A percentile compares a stretch with the other conserved stretches of the same genome.
phyloP scores from a whole-genome alignment of 306 rosid genomes.

The Astragalus glycyphyllos region DNA sequence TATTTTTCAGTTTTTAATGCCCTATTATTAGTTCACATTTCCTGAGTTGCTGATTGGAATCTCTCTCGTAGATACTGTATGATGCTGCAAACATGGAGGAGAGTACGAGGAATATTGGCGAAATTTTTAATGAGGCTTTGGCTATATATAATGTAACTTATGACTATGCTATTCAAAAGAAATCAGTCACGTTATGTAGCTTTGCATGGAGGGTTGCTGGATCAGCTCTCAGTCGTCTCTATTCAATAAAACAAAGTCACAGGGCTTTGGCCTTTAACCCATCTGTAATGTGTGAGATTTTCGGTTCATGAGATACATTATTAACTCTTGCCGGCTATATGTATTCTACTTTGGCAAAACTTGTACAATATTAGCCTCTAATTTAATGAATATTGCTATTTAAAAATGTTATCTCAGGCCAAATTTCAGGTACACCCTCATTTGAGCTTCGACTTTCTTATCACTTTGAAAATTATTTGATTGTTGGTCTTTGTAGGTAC shows the following conservation, averaged over 20 bases:
- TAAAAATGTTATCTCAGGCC: too few relatives aligned
- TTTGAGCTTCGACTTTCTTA: too few relatives aligned
- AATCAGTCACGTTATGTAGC: slow-evolving; percentile 2
- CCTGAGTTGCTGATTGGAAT: slow-evolving; percentile 21
- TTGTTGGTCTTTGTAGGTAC: too few relatives aligned
- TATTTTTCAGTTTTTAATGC: background rate
- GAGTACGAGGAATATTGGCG: slow-evolving; percentile 44
- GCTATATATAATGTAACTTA: slow-evolving; percentile 63
- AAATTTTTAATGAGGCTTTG: slow-evolving; percentile 61
- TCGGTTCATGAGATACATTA: slow-evolving; percentile 20
- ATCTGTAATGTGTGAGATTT: slow-evolving; percentile 59
- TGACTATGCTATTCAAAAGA: slow-evolving; percentile 41
- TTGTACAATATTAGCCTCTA: too few relatives aligned
- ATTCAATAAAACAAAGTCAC: too few relatives aligned
- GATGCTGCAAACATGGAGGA: slow-evolving; percentile 55
- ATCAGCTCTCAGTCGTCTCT: slow-evolving; percentile 44
- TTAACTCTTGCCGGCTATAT: background rate
- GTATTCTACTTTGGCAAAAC: too few relatives aligned
- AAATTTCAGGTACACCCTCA: too few relatives aligned
- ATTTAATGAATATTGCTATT: too few relatives aligned
- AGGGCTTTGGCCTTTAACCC: slow-evolving; percentile 35
- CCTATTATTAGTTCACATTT: slow-evolving; percentile 1
- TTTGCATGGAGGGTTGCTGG: slow-evolving; percentile 84
- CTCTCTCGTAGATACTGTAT: slow-evolving; percentile 51
- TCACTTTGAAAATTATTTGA: too few relatives aligned